Base-by-base conservation (phyloP, 768 basidiomycete genomes). In the Lactarius trivialis region DNA sequence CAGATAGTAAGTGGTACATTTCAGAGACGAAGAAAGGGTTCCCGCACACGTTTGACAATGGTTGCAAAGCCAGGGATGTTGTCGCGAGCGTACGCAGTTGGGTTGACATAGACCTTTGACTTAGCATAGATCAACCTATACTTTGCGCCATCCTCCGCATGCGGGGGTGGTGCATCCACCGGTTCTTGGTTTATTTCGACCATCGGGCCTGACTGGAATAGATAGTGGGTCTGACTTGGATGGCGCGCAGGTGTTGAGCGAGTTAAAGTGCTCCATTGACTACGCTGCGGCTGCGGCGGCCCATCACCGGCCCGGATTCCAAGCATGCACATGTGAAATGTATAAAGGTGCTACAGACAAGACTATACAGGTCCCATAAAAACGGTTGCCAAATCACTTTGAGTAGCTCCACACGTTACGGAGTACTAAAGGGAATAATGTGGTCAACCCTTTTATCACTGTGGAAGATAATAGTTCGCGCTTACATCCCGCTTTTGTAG, bases 331-430 rank as follows among this genome's bases (percentile, higher is more conserved):
- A 17, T 12, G 33, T 9, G 17, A 51, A 30, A 54, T 17, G n/a
- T 32, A 55, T 55, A 60, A 55, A 50, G 37, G 32, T 58, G 56
- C 64, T 56, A 58, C 33, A 41, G 39, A 45, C 30, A 48, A 45
- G 21, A 45, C 39, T 58, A 58, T 30, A 61, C 55, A 55, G n/a
- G 39, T 36, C 55, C 28, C 21, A 37, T 33, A 15, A 45, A 62
- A 51, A 52, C 17, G 43, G 45, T 14, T 30, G 30, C 54, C 64
- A 63, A 63, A 71, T 83, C 86, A 98, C 82, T 96, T 95, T 82
- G 87, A 82, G 86, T 91, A 92, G 68, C 86, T 88, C 93, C 93
- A 98, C 73, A 93, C 93, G 76, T 93, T 93, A 75, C 91, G 87
- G 76, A 98, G 89, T 76, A 97, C 95, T 98, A 71, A 32, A 66